phyloP scores from a whole-genome alignment of 225 moss, liverwort and hornwort species.

The Ulota crispa region DNA sequence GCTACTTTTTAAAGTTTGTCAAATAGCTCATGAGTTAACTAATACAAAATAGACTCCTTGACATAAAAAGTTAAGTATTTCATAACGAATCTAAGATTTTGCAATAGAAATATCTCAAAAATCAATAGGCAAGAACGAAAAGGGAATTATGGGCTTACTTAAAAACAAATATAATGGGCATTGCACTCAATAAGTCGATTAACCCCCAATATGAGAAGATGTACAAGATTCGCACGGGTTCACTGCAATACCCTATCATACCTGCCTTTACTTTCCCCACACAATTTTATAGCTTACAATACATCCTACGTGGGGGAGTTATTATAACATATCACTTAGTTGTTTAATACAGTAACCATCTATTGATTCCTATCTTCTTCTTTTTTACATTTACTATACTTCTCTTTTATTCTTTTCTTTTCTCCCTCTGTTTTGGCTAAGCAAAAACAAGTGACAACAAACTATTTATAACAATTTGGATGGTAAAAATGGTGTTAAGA shows the following conservation, averaged over 20 bases:
- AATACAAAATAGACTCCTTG: not conserved
- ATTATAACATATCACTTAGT: not conserved
- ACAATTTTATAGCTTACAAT: conserved; percentile 16
- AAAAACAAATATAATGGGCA: conserved; percentile 69
- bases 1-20: rapidly evolving
- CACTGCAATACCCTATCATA: conserved; percentile 61
- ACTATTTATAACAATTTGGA: too few relatives aligned
- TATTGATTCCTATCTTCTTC: not conserved
- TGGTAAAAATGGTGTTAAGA: not conserved
- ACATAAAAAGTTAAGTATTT: not conserved
- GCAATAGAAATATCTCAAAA: not conserved
- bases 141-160: conserved; percentile 32
- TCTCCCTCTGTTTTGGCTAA: too few relatives aligned
- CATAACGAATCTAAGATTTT: not conserved
- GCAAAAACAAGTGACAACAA: too few relatives aligned
- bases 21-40: rapidly evolving
- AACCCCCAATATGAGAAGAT: conserved; percentile 70
- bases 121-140: rapidly evolving
- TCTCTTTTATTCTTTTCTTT: too few relatives aligned
- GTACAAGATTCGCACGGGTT: conserved; percentile 71
- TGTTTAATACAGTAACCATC: not conserved
- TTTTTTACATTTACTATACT: too few relatives aligned
- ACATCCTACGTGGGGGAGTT: not conserved
- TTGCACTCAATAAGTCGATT: conserved; percentile 60
- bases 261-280: conserved; percentile 29